A percentile compares a stretch with the other conserved stretches of the same genome.
phyloP scores from a whole-genome alignment of 371 early-diverging fungal species.

The Conidiobolus incongruus region DNA sequence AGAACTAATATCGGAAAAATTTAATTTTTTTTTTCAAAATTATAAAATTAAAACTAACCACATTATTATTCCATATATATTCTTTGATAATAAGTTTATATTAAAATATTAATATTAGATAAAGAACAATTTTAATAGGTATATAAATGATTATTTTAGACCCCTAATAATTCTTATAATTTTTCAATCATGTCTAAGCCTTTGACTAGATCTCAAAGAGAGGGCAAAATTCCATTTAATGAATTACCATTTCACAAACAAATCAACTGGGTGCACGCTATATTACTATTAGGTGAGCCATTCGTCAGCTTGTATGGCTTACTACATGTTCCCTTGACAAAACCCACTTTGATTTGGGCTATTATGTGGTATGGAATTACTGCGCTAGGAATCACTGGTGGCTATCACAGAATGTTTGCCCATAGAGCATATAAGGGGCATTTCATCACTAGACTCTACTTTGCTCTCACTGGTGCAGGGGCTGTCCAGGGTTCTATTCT shows the following conservation, averaged over 20 bases:
- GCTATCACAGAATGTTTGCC: slow-evolving; percentile 65
- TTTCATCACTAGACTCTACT: slow-evolving; percentile 23
- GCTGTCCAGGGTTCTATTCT: slow-evolving; percentile 62
- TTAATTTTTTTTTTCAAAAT: too few relatives aligned
- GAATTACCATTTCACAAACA: slow-evolving; percentile 4
- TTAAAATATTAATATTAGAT: too few relatives aligned
- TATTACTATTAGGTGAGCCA: slow-evolving; percentile 48
- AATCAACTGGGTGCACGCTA: slow-evolving; percentile 63
- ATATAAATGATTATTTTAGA: too few relatives aligned
- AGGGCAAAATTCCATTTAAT: slow-evolving; percentile 1
- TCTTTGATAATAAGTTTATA: too few relatives aligned
- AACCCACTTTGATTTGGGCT: slow-evolving; percentile 50
- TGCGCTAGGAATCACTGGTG: slow-evolving; percentile 72
- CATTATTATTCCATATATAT: too few relatives aligned
- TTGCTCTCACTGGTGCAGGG: slow-evolving; percentile 38
- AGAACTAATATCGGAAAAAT: too few relatives aligned
- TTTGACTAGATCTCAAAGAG: too few relatives aligned
- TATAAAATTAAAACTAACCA: too few relatives aligned
- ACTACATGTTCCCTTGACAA: slow-evolving; percentile 32
- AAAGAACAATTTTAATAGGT: too few relatives aligned
- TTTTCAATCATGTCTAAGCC: too few relatives aligned
- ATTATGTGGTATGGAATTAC: slow-evolving; percentile 58
- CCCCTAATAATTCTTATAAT: too few relatives aligned
- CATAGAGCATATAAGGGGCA: slow-evolving; percentile 53
- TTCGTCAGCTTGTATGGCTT: slow-evolving; percentile 59